Percentiles rank a stretch among this genome's conserved stretches.
phyloP scores from a whole-genome alignment of 2,329 filamentous ascomycete species.

The Pseudocercospora pini-densiflorae region DNA sequence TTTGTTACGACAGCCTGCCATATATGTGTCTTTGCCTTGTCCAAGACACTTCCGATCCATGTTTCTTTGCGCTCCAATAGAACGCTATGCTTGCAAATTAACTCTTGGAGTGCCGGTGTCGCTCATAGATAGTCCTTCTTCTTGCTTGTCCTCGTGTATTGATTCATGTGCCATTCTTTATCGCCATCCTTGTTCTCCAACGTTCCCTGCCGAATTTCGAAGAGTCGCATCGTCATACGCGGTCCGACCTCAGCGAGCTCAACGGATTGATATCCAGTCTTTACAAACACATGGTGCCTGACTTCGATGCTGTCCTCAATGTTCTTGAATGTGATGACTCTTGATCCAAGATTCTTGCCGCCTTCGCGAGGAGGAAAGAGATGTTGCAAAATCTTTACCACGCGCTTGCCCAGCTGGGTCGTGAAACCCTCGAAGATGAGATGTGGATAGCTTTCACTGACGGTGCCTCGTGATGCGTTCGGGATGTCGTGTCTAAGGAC shows the following conservation, averaged over 20 bases:
- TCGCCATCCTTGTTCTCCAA: conserved; percentile 95
- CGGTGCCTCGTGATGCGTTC: conserved; percentile 81
- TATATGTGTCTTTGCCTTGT: no score
- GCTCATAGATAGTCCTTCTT: conserved; percentile 93
- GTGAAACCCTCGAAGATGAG: conserved; percentile 95
- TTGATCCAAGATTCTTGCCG: conserved; percentile 79
- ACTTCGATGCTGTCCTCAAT: conserved; percentile 88
- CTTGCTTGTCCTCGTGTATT: conserved; percentile 89
- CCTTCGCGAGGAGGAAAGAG: conserved; percentile 88
- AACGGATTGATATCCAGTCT: conserved; percentile 86
- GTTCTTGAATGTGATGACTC: conserved; percentile 93
- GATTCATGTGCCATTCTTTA: conserved; percentile 93
- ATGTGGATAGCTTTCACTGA: conserved; percentile 91
- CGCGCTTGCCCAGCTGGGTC: conserved; percentile 75
- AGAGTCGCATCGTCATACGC: conserved; percentile 94
- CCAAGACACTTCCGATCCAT: not conserved
- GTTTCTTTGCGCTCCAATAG: not conserved
- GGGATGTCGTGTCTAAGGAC: conserved; percentile 92
- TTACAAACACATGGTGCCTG: conserved; percentile 90
- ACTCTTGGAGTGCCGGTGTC: not conserved
- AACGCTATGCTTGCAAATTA: not conserved
- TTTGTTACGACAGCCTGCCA: no score
- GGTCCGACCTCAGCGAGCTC: conserved; percentile 90
- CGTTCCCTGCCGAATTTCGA: conserved; percentile 90
- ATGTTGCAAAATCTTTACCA: conserved; percentile 91